These are phyloP conservation scores for Xylaria telfairii DNA, from an alignment of 495 filamentous ascomycete species.

Conservation along the genomic window DNA sequence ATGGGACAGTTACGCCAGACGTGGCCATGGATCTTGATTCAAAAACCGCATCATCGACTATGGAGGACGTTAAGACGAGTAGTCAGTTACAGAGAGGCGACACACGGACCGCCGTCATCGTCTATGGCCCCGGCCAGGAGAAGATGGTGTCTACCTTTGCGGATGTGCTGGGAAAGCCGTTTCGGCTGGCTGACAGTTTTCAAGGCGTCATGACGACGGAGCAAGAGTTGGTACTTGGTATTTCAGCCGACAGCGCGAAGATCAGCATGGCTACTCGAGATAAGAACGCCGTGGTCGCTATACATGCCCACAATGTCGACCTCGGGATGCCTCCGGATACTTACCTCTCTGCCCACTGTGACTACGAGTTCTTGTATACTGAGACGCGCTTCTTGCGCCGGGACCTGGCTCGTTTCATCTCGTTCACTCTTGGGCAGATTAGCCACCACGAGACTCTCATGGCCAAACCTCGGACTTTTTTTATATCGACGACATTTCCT, in stretches of 20 bases:
- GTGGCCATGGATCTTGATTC: slow-evolving; percentile 41
- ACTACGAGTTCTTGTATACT: slow-evolving; percentile 86
- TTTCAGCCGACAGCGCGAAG: slow-evolving; percentile 59
- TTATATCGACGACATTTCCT: slow-evolving; percentile 86
- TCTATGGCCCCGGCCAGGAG: slow-evolving; percentile 66
- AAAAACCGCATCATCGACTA: slow-evolving; percentile 30
- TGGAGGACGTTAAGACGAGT: slow-evolving; percentile 38
- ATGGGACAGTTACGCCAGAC: slow-evolving; percentile 30
- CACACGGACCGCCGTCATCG: slow-evolving; percentile 62
- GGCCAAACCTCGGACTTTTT: slow-evolving; percentile 76
- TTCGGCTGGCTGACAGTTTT: slow-evolving; percentile 60
- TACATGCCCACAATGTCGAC: slow-evolving; percentile 77
- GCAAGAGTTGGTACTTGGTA: slow-evolving; percentile 63
- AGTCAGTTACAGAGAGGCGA: slow-evolving; percentile 52
- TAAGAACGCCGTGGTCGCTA: slow-evolving; percentile 59
- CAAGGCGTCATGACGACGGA: slow-evolving; percentile 55
- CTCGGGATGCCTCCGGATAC: slow-evolving; percentile 70
- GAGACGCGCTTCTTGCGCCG: slow-evolving; percentile 72
- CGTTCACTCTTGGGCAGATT: slow-evolving; percentile 76
- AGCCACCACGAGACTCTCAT: slow-evolving; percentile 75
- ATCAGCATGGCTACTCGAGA: slow-evolving; percentile 58
- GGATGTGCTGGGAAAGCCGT: slow-evolving; percentile 71
- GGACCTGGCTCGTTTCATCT: slow-evolving; percentile 76
- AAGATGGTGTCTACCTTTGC: slow-evolving; percentile 70
- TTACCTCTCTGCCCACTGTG: slow-evolving; percentile 65